phyloP scores from a whole-genome alignment of 768 basidiomycete species.

The Pleurotus sapidus region DNA sequence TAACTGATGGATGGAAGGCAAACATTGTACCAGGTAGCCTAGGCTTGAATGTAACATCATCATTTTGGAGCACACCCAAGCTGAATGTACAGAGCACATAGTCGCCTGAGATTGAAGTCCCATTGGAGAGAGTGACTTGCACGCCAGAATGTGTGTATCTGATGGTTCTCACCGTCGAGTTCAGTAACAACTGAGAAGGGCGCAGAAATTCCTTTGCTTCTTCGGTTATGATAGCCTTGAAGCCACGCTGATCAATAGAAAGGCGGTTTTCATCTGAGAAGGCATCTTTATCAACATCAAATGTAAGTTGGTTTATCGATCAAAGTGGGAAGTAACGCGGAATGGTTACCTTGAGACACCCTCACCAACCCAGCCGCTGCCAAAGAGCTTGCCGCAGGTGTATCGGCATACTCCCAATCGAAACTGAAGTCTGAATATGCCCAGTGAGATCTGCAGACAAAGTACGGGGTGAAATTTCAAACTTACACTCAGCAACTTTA shows the following conservation, averaged over 20 bases:
- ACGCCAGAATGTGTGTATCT: constrained; percentile 43
- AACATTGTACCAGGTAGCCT: constrained; percentile 36
- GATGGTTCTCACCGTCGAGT: constrained; percentile 47
- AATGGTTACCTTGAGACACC: background rate
- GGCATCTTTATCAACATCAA: constrained; percentile 43
- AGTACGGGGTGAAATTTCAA: background rate
- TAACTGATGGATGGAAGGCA: background rate
- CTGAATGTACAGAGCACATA: constrained; percentile 70
- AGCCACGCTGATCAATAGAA: constrained; percentile 61
- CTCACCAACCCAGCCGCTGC: constrained; percentile 60
- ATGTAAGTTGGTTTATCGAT: constrained; percentile 64
- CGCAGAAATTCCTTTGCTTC: constrained; percentile 57
- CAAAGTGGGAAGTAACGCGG: background rate
- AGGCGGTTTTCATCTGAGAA: constrained; percentile 54
- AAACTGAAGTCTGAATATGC: background rate
- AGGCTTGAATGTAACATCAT: constrained; percentile 57
- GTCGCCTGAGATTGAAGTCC: constrained; percentile 42
- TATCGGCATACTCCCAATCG: constrained; percentile 22
- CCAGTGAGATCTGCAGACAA: background rate
- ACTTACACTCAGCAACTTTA: constrained; percentile 54
- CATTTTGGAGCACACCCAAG: constrained; percentile 64
- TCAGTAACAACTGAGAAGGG: constrained; percentile 44
- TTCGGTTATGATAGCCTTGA: constrained; percentile 51
- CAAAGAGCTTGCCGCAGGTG: constrained; percentile 62
- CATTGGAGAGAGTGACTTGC: constrained; percentile 42